Conservation (phyloP, 176 grass and related monocot species). For the Miscanthus lutarioriparius region DNA sequence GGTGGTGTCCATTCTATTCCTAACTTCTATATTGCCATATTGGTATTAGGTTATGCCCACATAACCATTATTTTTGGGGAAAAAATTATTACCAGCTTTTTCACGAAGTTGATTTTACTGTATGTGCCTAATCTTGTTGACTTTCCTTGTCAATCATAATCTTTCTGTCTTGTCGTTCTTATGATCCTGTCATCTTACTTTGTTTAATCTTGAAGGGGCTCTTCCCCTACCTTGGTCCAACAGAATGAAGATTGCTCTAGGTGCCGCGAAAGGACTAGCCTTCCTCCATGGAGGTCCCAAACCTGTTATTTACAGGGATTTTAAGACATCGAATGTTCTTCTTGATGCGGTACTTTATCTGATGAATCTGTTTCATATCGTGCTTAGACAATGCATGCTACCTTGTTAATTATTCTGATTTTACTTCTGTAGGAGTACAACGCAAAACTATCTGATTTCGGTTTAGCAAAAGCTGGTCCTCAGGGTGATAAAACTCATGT, state of each 20-base stretch:
- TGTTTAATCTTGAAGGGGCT: conserved; percentile 73
- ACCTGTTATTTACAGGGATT: conserved; percentile 95
- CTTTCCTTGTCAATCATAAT: not conserved
- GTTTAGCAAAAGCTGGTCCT: conserved; percentile 84
- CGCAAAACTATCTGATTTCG: conserved; percentile 92
- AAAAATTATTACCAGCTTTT: not conserved
- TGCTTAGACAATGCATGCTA: conserved; percentile 18
- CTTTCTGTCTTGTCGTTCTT: not conserved
- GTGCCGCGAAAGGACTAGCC: conserved; percentile 83
- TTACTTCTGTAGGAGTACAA: conserved; percentile 68
- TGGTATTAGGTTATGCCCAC: not conserved
- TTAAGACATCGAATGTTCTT: conserved; percentile 97
- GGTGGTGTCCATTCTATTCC: not conserved
- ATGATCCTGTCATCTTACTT: conserved; percentile 34
- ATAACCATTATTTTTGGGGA: not conserved
- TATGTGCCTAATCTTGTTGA: conserved; percentile 3
- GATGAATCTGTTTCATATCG: not conserved
- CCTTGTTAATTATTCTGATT: conserved; percentile 16
- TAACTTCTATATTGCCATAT: conserved; percentile 3
- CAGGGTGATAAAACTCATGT: conserved; percentile 92
- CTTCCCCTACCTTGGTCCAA: conserved; percentile 88
- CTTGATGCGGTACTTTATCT: conserved; percentile 64
- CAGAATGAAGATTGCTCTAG: conserved; percentile 89
- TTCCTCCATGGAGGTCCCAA: conserved; percentile 84
- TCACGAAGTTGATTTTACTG: not conserved